Conservation (phyloP, 1,139 yeast genomes). For the Komagataea norvegica region DNA sequence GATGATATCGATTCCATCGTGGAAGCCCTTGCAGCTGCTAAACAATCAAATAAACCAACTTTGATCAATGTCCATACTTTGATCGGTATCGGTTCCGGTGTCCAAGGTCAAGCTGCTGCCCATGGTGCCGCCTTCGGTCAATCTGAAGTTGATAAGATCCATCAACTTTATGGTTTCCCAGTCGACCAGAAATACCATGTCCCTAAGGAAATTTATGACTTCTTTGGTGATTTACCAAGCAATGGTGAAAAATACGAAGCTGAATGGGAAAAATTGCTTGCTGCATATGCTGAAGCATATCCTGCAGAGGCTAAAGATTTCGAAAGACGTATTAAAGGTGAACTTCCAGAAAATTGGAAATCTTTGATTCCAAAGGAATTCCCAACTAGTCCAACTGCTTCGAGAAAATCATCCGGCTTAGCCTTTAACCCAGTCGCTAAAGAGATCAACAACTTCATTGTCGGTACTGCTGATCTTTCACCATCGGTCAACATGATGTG, state of each 20-base stretch:
- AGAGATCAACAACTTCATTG: conserved; percentile 28
- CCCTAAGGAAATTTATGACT: conserved; percentile 24
- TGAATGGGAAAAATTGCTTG: too few species aligned
- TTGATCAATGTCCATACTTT: conserved; percentile 31
- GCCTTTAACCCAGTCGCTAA: too few species aligned
- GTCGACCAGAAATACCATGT: conserved; percentile 21
- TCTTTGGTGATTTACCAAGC: too few species aligned
- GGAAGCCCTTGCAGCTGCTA: conserved; percentile 28
- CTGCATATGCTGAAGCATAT: too few species aligned
- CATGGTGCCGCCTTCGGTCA: conserved; percentile 32
- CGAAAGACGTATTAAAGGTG: too few species aligned
- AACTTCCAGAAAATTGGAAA: too few species aligned
- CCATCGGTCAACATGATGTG: conserved; percentile 31
- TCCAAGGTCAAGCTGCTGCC: conserved; percentile 29
- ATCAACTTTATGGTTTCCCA: conserved; percentile 23
- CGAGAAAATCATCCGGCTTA: too few species aligned
- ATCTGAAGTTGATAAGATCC: conserved; percentile 26
- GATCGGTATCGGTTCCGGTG: conserved; percentile 31
- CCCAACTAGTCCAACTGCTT: too few species aligned
- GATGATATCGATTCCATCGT: conserved; percentile 28
- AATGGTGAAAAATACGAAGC: too few species aligned
- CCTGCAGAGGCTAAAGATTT: too few species aligned
- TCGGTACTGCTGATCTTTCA: conserved; percentile 31
- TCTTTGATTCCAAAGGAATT: too few species aligned
- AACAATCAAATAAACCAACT: conserved; percentile 30